phyloP scores from a whole-genome alignment of 2,329 filamentous ascomycete genomes.

The Fusarium sororula region DNA sequence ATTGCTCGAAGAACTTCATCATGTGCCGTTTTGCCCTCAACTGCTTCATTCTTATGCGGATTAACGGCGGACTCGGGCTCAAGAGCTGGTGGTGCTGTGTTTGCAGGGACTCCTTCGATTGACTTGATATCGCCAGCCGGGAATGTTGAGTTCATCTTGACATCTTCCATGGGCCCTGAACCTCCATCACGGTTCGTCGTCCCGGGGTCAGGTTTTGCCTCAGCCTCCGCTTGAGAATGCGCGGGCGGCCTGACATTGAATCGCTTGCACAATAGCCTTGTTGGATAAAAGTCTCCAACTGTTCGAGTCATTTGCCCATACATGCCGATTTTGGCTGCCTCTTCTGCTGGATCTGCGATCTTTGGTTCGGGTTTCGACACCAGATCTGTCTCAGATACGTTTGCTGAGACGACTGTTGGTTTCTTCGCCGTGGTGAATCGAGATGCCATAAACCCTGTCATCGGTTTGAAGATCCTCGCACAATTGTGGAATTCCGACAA shows the following conservation, averaged over 20 bases:
- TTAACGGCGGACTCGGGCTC: constrained; percentile 57
- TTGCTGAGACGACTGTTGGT: constrained; percentile 42
- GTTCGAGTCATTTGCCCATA: constrained; percentile 88
- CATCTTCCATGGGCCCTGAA: constrained; percentile 23
- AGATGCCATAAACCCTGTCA: constrained; percentile 91
- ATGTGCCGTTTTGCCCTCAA: constrained; percentile 77
- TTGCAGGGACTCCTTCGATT: constrained; percentile 20
- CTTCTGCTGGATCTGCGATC: constrained; percentile 75
- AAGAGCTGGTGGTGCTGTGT: not conserved
- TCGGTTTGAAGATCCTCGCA: constrained; percentile 83
- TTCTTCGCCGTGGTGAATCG: constrained; percentile 82
- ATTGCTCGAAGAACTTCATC: constrained; percentile 91
- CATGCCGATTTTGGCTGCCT: constrained; percentile 90
- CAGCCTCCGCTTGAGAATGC: constrained; percentile 66
- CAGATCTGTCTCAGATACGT: constrained; percentile 33
- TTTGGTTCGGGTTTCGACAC: constrained; percentile 48
- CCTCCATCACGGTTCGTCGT: constrained; percentile 21
- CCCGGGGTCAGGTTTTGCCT: constrained; percentile 44
- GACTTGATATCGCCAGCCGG: constrained; percentile 13
- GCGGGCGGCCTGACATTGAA: constrained; percentile 86
- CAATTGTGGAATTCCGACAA: constrained; percentile 76
- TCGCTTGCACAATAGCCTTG: constrained; percentile 88
- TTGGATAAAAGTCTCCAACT: constrained; percentile 77
- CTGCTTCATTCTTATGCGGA: constrained; percentile 71
- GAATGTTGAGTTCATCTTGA: not conserved